Conservation (phyloP, 345 rosid species). For the Chamaenerion angustifolium region DNA sequence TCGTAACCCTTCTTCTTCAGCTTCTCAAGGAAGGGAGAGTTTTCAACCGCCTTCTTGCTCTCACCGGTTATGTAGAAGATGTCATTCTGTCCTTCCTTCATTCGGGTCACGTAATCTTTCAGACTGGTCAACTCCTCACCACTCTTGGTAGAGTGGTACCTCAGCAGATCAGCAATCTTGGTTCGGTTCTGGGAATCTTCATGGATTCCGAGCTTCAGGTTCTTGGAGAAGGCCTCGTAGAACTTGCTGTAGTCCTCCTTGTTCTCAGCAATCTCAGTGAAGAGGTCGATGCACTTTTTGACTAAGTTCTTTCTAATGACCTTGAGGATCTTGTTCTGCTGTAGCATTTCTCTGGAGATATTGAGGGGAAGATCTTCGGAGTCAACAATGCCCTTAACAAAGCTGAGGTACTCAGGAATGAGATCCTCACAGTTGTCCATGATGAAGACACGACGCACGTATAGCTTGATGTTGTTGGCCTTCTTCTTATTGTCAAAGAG, state of each 20-base stretch:
- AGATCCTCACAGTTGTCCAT: constrained; percentile 93
- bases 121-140: constrained; percentile 82
- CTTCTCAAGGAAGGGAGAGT: constrained; percentile 91
- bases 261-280: constrained; percentile 88
- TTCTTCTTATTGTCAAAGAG: constrained; percentile 87
- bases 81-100: constrained; percentile 83
- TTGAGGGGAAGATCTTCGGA: constrained; percentile 87
- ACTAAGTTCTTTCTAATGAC: constrained; percentile 86
- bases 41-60: constrained; percentile 88
- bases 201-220: constrained; percentile 76
- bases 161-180: constrained; percentile 67
- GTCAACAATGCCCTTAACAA: constrained; percentile 83
- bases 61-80: constrained; percentile 85
- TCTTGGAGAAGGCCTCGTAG: constrained; percentile 83
- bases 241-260: constrained; percentile 90
- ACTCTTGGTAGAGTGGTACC: constrained; percentile 89
- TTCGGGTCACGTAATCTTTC: constrained; percentile 85
- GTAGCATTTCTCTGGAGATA: constrained; percentile 72
- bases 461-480: constrained; percentile 86
- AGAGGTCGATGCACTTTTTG: constrained; percentile 82
- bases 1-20: constrained; percentile 81
- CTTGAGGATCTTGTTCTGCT: constrained; percentile 87
- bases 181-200: constrained; percentile 72
- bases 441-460: constrained; percentile 83
- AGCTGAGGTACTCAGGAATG: constrained; percentile 74